Conservation (phyloP, 768 basidiomycete genomes). For the Pleurotus cornucopiae region DNA sequence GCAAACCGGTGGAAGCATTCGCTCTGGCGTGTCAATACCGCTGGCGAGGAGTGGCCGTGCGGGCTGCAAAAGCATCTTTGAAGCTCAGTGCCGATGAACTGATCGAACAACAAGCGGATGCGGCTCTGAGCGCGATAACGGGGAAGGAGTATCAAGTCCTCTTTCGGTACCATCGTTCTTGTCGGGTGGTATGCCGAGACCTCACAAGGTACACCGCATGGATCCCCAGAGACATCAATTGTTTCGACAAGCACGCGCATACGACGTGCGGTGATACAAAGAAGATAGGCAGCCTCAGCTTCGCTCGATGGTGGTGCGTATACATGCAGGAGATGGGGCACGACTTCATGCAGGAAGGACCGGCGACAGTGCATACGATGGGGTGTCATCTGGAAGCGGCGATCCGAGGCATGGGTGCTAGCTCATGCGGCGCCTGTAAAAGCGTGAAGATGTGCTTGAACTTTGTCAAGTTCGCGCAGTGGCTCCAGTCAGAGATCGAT, state of each 20-base stretch:
- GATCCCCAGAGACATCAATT: not conserved
- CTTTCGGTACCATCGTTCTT: not conserved
- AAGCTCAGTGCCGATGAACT: not conserved
- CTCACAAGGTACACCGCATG: not conserved
- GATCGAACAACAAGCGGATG: not conserved
- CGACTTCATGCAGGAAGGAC: not conserved
- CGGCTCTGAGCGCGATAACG: not conserved
- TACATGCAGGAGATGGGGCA: not conserved
- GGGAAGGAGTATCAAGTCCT: not conserved
- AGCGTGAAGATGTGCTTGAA: no score
- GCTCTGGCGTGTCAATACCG: conserved; percentile 27
- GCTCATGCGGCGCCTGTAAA: no score
- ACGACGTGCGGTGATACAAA: not conserved
- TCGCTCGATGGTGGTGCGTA: not conserved
- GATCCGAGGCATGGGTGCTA: no score
- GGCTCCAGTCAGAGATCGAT: no score
- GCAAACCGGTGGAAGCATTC: conserved; percentile 31
- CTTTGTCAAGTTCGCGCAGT: no score
- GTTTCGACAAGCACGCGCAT: not conserved
- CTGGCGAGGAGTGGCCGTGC: not conserved
- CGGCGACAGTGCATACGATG: not conserved
- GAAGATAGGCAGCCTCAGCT: not conserved
- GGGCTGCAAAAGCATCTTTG: not conserved
- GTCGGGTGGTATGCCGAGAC: not conserved
- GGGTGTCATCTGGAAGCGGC: no score